These are phyloP conservation scores for Byssoonygena ceratinophila DNA, from an alignment of 2,329 filamentous ascomycete species.

Conservation along the genomic window DNA sequence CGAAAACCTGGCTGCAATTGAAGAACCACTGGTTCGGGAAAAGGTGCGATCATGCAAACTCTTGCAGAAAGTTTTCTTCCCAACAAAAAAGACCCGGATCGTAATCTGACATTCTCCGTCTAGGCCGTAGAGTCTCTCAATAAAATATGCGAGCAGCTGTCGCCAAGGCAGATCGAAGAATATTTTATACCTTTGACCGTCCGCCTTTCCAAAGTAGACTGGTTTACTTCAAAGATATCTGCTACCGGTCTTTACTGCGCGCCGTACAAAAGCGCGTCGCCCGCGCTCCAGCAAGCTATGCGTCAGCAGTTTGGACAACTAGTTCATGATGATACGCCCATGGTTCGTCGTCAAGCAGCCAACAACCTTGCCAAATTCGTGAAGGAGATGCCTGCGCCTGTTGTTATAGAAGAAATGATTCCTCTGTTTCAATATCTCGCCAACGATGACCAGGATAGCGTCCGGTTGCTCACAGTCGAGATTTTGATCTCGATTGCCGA, in stretches of 20 bases:
- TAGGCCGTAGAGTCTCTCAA: slow-evolving; percentile 98
- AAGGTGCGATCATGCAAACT: slow-evolving; percentile 56
- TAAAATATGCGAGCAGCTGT: slow-evolving; percentile 94
- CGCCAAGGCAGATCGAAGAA: slow-evolving; percentile 85
- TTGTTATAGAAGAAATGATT: slow-evolving; percentile 98
- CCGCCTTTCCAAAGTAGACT: slow-evolving; percentile 96
- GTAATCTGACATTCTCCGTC: slow-evolving; percentile 1
- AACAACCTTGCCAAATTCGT: slow-evolving; percentile 96
- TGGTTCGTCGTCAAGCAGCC: slow-evolving; percentile 94
- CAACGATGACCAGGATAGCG: slow-evolving; percentile 93
- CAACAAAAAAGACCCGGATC: background rate
- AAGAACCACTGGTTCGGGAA: slow-evolving; percentile 93
- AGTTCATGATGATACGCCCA: slow-evolving; percentile 96
- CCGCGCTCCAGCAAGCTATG: slow-evolving; percentile 78
- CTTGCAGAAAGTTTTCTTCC: background rate
- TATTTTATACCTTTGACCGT: slow-evolving; percentile 93
- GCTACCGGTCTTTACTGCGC: slow-evolving; percentile 90
- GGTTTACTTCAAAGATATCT: slow-evolving; percentile 99
- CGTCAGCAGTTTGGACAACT: slow-evolving; percentile 84
- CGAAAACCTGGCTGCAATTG: slow-evolving; percentile 96
- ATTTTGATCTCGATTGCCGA: slow-evolving; percentile 94
- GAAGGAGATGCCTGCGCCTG: slow-evolving; percentile 83
- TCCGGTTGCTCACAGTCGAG: slow-evolving; percentile 88
- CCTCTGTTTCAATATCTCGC: slow-evolving; percentile 95
- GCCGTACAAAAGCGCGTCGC: slow-evolving; percentile 83